Evolutionary conservation across 2,329 filamentous ascomycete species (phyloP).

Genomic region (Xylariaceae sp.): DNA sequence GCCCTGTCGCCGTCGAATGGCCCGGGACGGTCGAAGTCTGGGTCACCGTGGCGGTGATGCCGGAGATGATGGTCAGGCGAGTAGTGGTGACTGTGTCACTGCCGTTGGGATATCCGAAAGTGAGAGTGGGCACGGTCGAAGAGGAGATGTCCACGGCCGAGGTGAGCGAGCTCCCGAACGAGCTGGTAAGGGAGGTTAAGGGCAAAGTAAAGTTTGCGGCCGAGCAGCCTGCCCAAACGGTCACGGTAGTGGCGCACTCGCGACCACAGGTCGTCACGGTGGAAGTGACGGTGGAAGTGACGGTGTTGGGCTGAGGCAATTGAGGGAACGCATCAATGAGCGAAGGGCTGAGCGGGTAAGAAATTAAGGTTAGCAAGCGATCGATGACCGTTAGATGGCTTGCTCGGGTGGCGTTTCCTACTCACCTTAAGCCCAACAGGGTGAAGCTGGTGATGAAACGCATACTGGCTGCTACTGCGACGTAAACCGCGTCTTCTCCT

Average conservation of each 20-base stretch:
- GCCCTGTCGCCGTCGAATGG: constrained; percentile 7
- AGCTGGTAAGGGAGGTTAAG: constrained; percentile 12
- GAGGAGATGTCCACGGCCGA: constrained; percentile 6
- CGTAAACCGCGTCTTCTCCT: too few species aligned
- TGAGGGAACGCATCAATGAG: constrained; percentile 21
- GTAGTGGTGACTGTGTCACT: constrained; percentile 16
- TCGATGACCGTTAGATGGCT: constrained; percentile 3
- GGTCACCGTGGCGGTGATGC: constrained; percentile 15
- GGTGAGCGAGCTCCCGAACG: constrained; percentile 16
- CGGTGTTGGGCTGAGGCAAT: constrained; percentile 15
- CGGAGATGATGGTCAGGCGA: constrained; percentile 20
- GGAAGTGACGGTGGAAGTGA: constrained; percentile 23
- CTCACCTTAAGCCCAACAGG: constrained; percentile 27
- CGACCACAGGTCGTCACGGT: constrained; percentile 26
- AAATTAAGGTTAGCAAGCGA: constrained; percentile 15
- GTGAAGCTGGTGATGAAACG: constrained; percentile 19
- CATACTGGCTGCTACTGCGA: constrained; percentile 20
- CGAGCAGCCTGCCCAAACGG: constrained; percentile 25
- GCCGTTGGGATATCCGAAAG: constrained; percentile 11
- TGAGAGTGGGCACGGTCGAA: constrained; percentile 6
- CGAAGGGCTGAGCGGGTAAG: constrained; percentile 22
- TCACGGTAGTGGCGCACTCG: constrained; percentile 26
- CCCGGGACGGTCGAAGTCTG: not conserved
- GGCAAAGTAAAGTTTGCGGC: constrained; percentile 12
- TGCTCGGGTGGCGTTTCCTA: not conserved